Conservation (phyloP, 1,284 basidiomycete species). For the Heterobasidion occidentale region DNA sequence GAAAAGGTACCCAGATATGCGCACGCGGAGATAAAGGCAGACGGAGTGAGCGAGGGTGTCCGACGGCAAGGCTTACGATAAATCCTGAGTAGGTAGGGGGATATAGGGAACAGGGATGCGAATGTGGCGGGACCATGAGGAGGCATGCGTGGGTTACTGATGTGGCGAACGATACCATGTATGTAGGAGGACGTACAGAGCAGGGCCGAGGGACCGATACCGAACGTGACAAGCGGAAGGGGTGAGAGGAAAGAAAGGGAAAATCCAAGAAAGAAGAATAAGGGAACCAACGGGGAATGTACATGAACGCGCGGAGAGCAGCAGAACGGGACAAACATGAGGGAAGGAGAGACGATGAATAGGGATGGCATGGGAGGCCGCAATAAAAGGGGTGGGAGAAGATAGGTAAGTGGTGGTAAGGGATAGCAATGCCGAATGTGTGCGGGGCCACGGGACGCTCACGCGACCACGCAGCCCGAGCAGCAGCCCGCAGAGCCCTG, state of each 20-base stretch:
- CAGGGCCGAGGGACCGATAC: background rate
- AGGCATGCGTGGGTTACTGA: background rate
- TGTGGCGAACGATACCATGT: background rate
- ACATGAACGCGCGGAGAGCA: background rate
- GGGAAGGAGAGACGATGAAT: background rate
- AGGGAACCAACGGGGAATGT: background rate
- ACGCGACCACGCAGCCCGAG: constrained; percentile 59
- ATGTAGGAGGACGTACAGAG: background rate
- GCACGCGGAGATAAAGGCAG: background rate
- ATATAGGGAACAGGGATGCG: background rate
- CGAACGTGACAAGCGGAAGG: background rate
- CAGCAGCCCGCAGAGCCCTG: constrained; percentile 63
- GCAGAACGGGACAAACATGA: constrained; percentile 5
- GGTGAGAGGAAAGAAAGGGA: background rate
- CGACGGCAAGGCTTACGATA: background rate
- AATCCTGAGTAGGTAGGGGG: background rate
- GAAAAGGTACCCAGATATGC: background rate
- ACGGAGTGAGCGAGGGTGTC: background rate
- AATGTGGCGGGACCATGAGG: background rate
- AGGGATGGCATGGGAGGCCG: background rate
- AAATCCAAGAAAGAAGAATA: background rate
- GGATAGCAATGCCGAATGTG: background rate
- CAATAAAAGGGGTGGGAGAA: background rate
- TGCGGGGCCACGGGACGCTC: background rate
- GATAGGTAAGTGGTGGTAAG: background rate